Evolutionary conservation across 2,329 filamentous ascomycete genomes (phyloP), one percentile per base, ranked within the genome.

Genomic region (Ramichloridium luteum): DNA sequence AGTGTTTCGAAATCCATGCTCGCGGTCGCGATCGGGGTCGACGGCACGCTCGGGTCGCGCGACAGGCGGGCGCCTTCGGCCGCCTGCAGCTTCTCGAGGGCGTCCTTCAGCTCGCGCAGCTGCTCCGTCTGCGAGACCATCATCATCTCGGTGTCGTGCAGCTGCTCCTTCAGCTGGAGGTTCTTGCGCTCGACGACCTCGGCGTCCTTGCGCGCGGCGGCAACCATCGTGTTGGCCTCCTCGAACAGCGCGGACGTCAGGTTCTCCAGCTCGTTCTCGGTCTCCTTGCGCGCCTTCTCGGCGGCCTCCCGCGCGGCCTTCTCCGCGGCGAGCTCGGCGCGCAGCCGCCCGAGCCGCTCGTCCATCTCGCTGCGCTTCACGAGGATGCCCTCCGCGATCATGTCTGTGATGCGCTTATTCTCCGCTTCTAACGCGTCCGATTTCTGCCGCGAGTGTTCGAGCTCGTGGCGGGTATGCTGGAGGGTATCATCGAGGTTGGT

Each of bases 211-310:
- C 93, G 83, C 22, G 88, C 88, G 11, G 74, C 76, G 25, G 88
- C 82, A 31, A 98, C 90, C 88, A 98, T 96, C 58, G 80, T 86
- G 61, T 98, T 96, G 30, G 90, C 90, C 64, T 98, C 88, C 53
- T 96, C 85, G 41, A 98, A 98, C n/a, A 98, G 68, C 16, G 84
- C 85, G 2, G 84, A 77, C 0, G 90, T 96, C 41, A 98, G 59
- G 31, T 75, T 82, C 59, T 96, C 90, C 27, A 98, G 63, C 57
- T 98, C 90, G 45, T 80, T 77, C 55, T 98, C 90, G 16, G 94
- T 93, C 41, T 77, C 77, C 56, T 80, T 82, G 64, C 90, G 93
- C 34, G 83, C 81, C 54, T 58, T 58, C 38, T 68, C 64, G 9
- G 61, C 62, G 5, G 50, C 54, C 6, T 53, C 52, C 29, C 61